Conservation (phyloP, 306 rosid species). For the Sphenostylis stenocarpa region DNA sequence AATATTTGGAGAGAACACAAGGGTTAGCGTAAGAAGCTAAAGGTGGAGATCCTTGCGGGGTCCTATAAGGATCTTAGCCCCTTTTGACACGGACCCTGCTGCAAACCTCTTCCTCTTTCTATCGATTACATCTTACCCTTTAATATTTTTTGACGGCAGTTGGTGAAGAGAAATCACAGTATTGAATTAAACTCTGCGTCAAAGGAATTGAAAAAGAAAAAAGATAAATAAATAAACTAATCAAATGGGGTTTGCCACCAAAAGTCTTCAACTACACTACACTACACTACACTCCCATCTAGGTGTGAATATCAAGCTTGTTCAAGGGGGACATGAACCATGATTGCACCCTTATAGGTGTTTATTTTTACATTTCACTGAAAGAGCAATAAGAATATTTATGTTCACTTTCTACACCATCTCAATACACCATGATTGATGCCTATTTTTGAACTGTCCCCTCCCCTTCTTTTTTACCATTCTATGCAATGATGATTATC, state of each 20-base stretch:
- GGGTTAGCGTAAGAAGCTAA: slow-evolving; percentile 58
- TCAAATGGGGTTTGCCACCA: not conserved
- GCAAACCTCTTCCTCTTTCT: slow-evolving; percentile 40
- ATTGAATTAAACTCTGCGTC: not conserved
- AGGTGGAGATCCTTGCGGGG: slow-evolving; percentile 58
- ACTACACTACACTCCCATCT: slow-evolving; percentile 45
- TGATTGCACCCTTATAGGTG: slow-evolving; percentile 51
- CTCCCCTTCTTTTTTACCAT: slow-evolving; percentile 41
- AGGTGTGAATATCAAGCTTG: slow-evolving; percentile 72
- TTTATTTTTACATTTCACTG: slow-evolving; percentile 46
- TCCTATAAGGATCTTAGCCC: slow-evolving; percentile 56
- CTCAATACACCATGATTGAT: slow-evolving; percentile 42
- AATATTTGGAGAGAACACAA: not conserved
- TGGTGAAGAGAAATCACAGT: slow-evolving; percentile 46
- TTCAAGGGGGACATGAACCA: slow-evolving; percentile 34
- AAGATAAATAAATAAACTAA: not conserved
- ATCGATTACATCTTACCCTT: slow-evolving; percentile 29
- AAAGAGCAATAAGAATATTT: not conserved
- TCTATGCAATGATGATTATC: slow-evolving; percentile 57
- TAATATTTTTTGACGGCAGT: slow-evolving; percentile 32
- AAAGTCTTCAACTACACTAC: slow-evolving; percentile 50
- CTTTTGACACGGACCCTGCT: slow-evolving; percentile 61
- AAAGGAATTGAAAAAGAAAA: not conserved
- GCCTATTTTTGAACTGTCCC: slow-evolving; percentile 19
- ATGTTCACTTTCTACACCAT: slow-evolving; percentile 35